phyloP scores from a whole-genome alignment of 495 filamentous ascomycete genomes.

The Penicillium salamii region DNA sequence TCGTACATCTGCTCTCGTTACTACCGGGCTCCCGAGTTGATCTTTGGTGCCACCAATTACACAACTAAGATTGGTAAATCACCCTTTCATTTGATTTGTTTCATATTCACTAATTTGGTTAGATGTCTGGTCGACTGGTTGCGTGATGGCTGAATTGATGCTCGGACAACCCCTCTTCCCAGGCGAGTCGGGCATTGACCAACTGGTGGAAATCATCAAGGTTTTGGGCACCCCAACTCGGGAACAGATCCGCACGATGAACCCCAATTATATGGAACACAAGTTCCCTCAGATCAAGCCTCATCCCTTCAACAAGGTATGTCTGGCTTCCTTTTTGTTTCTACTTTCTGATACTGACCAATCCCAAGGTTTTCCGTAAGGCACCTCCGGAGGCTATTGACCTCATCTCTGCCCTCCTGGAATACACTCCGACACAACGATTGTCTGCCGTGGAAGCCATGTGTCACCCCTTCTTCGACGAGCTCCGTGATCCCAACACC shows the following conservation, averaged over 20 bases:
- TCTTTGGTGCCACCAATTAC: slow-evolving; percentile 99
- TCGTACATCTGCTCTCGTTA: slow-evolving; percentile 99
- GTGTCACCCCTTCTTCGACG: slow-evolving; percentile 98
- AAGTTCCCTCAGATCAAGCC: slow-evolving; percentile 99
- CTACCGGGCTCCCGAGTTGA: slow-evolving; percentile 96
- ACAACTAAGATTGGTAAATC: slow-evolving; percentile 97
- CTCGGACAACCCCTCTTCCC: slow-evolving; percentile 97
- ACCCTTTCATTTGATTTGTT: neutral
- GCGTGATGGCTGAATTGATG: slow-evolving; percentile 99
- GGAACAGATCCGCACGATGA: slow-evolving; percentile 99
- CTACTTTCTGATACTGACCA: slow-evolving; percentile 16
- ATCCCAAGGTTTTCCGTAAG: slow-evolving; percentile 81
- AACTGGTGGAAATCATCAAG: slow-evolving; percentile 99
- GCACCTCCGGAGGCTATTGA: slow-evolving; percentile 91
- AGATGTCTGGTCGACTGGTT: slow-evolving; percentile 99
- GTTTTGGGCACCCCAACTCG: slow-evolving; percentile 96
- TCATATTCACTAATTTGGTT: neutral
- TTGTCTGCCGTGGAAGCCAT: slow-evolving; percentile 93
- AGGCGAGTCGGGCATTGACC: slow-evolving; percentile 98
- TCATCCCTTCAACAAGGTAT: slow-evolving; percentile 93
- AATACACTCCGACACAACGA: slow-evolving; percentile 96
- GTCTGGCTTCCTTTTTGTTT: slow-evolving; percentile 4
- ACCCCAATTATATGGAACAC: slow-evolving; percentile 99
- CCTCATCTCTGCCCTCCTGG: slow-evolving; percentile 85
- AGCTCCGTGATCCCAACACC: slow-evolving; percentile 84